phyloP scores from a whole-genome alignment of 1,139 yeast species.

The Yamadazyma friedrichii region DNA sequence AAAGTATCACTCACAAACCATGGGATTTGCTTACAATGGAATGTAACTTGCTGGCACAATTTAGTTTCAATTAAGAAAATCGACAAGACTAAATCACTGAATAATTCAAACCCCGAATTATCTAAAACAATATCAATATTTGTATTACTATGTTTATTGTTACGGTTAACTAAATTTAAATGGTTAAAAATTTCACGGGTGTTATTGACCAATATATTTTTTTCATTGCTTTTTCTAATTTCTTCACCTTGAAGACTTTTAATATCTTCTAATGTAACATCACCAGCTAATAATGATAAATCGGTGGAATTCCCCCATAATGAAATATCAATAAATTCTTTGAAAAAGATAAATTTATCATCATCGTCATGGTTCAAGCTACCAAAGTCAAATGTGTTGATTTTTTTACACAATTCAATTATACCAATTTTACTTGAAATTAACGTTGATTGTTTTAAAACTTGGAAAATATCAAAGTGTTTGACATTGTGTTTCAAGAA shows the following conservation, averaged over 20 bases:
- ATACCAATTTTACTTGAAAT: constrained; percentile 75
- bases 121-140: constrained; percentile 81
- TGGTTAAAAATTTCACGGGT: constrained; percentile 64
- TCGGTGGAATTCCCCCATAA: constrained; percentile 99
- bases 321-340: constrained; percentile 83
- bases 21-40: constrained; percentile 89
- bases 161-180: constrained; percentile 11
- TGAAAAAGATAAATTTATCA: constrained; percentile 55
- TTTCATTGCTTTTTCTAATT: constrained; percentile 78
- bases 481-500: constrained; percentile 43
- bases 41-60: constrained; percentile 58
- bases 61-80: constrained; percentile 73
- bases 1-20: constrained; percentile 98
- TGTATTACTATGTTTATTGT: constrained; percentile 31
- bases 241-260: constrained; percentile 89
- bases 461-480: constrained; percentile 67
- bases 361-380: constrained; percentile 43
- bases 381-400: constrained; percentile 42
- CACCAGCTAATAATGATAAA: constrained; percentile 80
- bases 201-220: constrained; percentile 80
- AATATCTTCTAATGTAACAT: constrained; percentile 77
- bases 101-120: constrained; percentile 93
- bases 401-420: constrained; percentile 74
- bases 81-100: constrained; percentile 78
- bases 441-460: constrained; percentile 72